Evolutionary conservation across 2,329 filamentous ascomycete species (phyloP).

Genomic region (Thelonectria discophora): DNA sequence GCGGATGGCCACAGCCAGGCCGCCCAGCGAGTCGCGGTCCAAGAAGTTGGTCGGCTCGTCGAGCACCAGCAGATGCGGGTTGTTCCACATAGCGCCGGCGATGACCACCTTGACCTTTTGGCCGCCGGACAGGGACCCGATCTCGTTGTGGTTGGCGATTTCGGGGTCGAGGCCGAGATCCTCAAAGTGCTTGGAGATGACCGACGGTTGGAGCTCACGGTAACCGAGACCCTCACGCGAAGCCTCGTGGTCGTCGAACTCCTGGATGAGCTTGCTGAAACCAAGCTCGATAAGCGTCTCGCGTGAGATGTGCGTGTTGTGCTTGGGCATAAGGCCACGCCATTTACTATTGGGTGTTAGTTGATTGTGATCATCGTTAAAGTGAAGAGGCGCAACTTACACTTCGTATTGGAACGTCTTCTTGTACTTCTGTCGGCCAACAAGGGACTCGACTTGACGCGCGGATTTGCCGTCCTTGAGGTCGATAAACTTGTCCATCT

Average conservation of each 20-base stretch:
- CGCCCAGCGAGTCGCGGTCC: constrained; percentile 95
- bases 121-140: constrained; percentile 92
- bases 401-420: constrained; percentile 99
- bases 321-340: constrained; percentile 86
- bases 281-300: constrained; percentile 88
- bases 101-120: constrained; percentile 99
- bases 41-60: constrained; percentile 99
- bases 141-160: constrained; percentile 99
- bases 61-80: constrained; percentile 94
- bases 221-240: constrained; percentile 98
- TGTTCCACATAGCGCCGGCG: constrained; percentile 97
- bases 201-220: constrained; percentile 88
- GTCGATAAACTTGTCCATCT: constrained; percentile 92
- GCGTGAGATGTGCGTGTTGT: constrained; percentile 91
- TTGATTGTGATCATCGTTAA: background rate
- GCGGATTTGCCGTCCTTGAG: constrained; percentile 82
- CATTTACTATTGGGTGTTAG: constrained; percentile 74
- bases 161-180: constrained; percentile 96
- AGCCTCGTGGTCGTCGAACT: constrained; percentile 98
- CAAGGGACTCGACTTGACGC: constrained; percentile 84
- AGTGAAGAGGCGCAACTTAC: constrained; percentile 56
- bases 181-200: constrained; percentile 98
- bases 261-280: constrained; percentile 93
- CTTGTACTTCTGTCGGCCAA: constrained; percentile 98
- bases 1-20: constrained; percentile 95